A percentile compares a stretch with the other conserved stretches of the same genome.
phyloP scores from a whole-genome alignment of 2,329 filamentous ascomycete species.

The Alternaria triticimaculans region DNA sequence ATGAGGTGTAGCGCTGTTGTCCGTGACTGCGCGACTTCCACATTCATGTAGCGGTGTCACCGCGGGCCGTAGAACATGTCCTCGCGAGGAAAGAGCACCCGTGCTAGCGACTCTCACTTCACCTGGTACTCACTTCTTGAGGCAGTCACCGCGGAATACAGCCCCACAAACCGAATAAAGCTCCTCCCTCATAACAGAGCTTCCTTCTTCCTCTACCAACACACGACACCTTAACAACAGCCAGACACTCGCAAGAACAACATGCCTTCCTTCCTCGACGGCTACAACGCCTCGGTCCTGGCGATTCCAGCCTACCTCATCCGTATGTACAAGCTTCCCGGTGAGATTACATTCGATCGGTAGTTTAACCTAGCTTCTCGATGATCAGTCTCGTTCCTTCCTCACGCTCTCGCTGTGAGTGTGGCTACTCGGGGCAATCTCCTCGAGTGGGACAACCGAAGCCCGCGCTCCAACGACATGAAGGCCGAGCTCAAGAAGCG shows the following conservation, averaged over 20 bases:
- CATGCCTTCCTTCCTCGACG: conserved; percentile 27
- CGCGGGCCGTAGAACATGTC: neutral
- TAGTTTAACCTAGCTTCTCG: neutral
- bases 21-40: neutral
- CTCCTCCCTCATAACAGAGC: neutral
- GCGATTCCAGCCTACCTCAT: conserved; percentile 55
- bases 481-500: conserved; percentile 47
- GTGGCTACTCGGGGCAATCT: conserved; percentile 48
- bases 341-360: neutral
- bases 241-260: neutral
- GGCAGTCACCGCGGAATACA: neutral
- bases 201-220: neutral
- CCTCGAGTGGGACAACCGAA: conserved; percentile 52
- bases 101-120: neutral
- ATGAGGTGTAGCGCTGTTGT: neutral
- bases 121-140: neutral
- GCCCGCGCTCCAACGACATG: conserved; percentile 48
- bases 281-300: conserved; percentile 51
- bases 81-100: neutral
- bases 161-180: neutral
- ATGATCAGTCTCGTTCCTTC: conserved; percentile 45
- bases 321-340: conserved; percentile 1
- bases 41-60: neutral
- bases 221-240: neutral
- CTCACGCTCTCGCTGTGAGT: conserved; percentile 49